Conservation (phyloP, 768 basidiomycete species). For the Suillus cothurnatus region DNA sequence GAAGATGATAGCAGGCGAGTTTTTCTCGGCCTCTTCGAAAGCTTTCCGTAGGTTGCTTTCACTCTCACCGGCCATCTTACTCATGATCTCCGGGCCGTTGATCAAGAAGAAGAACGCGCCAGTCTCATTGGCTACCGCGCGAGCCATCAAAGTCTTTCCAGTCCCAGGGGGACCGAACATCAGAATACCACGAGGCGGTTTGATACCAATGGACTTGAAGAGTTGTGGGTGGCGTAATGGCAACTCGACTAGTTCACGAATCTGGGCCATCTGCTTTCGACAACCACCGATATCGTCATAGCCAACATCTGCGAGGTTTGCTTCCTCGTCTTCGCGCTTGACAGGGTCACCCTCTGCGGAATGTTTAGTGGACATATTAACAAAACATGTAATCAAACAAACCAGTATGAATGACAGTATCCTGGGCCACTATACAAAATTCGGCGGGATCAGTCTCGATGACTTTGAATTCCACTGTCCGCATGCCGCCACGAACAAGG, state of each 20-base stretch:
- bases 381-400: neutral
- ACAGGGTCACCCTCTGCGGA: slow-evolving; percentile 92
- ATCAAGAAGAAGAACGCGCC: slow-evolving; percentile 99
- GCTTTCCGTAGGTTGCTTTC: slow-evolving; percentile 98
- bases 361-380: slow-evolving; percentile 10
- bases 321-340: slow-evolving; percentile 98
- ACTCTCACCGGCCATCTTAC: slow-evolving; percentile 99
- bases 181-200: slow-evolving; percentile 97
- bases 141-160: slow-evolving; percentile 99
- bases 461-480: slow-evolving; percentile 99
- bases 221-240: slow-evolving; percentile 98
- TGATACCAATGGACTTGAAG: slow-evolving; percentile 99
- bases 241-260: slow-evolving; percentile 97
- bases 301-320: slow-evolving; percentile 94
- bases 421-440: slow-evolving; percentile 98
- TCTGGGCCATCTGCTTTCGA: slow-evolving; percentile 99
- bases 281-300: slow-evolving; percentile 99
- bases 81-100: slow-evolving; percentile 99
- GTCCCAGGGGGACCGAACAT: slow-evolving; percentile 99
- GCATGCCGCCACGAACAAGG: slow-evolving; percentile 97
- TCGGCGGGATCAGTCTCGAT: slow-evolving; percentile 98
- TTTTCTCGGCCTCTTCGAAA: slow-evolving; percentile 99
- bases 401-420: slow-evolving; percentile 96
- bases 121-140: slow-evolving; percentile 99
- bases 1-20: slow-evolving; percentile 99